phyloP scores from a whole-genome alignment of 768 basidiomycete species.

The Mycena rosella region DNA sequence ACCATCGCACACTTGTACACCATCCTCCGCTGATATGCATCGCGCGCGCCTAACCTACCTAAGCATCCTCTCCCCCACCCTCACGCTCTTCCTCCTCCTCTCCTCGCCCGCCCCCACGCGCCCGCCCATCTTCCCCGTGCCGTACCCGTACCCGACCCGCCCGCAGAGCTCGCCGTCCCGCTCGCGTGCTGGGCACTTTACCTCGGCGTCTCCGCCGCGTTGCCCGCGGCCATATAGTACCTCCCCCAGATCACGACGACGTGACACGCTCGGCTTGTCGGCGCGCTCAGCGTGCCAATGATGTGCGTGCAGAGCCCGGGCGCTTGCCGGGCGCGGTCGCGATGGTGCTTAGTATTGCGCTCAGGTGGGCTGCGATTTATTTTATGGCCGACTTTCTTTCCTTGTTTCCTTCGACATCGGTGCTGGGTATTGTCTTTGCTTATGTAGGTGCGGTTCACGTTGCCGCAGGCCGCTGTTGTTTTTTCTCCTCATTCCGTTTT shows the following conservation, averaged over 20 bases:
- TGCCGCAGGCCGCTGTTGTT: too few relatives aligned
- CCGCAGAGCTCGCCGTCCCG: constrained; percentile 41
- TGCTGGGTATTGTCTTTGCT: background rate
- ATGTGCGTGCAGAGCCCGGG: constrained; percentile 97
- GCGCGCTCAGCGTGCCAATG: constrained; percentile 94
- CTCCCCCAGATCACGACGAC: constrained; percentile 89
- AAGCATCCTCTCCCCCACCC: constrained; percentile 68
- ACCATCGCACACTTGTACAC: constrained; percentile 81
- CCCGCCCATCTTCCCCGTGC: constrained; percentile 47
- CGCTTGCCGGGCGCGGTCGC: constrained; percentile 88
- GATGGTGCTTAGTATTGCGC: constrained; percentile 88
- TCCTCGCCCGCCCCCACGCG: constrained; percentile 55
- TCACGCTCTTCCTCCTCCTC: constrained; percentile 72
- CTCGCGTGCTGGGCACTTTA: constrained; percentile 80
- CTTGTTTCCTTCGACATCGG: too few relatives aligned
- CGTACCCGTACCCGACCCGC: constrained; percentile 53
- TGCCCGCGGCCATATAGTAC: constrained; percentile 88
- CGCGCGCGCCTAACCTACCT: constrained; percentile 5
- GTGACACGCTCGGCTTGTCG: constrained; percentile 83
- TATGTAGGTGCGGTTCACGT: too few relatives aligned
- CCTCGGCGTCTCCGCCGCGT: constrained; percentile 84
- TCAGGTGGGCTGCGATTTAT: constrained; percentile 57
- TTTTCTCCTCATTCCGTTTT: background rate
- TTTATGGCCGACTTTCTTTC: background rate
- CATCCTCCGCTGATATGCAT: background rate